A percentile compares a stretch with the other conserved stretches of the same genome.
Conservation (phyloP, 2,329 filamentous ascomycete species). For the Canariomyces notabilis region DNA sequence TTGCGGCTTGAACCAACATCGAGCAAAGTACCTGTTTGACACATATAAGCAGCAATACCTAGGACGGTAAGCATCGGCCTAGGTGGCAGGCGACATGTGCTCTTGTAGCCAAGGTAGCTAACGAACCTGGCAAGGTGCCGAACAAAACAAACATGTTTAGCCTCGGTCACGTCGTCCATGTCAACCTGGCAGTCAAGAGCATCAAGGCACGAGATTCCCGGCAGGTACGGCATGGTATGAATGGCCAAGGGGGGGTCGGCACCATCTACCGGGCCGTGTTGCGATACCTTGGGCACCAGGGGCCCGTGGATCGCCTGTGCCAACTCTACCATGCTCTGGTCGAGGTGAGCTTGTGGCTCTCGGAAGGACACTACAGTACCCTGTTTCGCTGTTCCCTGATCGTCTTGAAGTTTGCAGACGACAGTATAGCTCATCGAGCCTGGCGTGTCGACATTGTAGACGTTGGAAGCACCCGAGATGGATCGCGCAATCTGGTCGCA, state of each 20-base stretch:
- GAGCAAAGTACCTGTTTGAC: neutral
- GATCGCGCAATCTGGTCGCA: no score
- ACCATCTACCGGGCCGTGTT: neutral
- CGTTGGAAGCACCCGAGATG: no score
- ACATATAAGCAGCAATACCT: neutral
- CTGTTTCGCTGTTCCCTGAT: no score
- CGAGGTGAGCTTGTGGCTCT: no score
- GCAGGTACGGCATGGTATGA: neutral
- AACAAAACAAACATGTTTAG: neutral
- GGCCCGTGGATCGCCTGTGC: neutral
- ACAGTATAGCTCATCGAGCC: no score
- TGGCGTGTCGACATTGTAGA: no score
- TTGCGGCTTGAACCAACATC: neutral
- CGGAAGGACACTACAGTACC: no score
- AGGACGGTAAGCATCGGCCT: neutral
- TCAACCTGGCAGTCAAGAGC: neutral
- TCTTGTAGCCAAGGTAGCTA: neutral
- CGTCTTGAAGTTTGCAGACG: no score
- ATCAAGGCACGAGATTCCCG: neutral
- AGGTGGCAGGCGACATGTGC: no score
- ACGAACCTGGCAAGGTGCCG: conserved; percentile 2
- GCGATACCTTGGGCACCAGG: neutral
- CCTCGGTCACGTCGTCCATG: neutral
- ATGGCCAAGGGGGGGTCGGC: neutral
- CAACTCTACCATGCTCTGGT: no score